Base-by-base conservation (phyloP, 768 basidiomycete genomes). In the Kondoa malvinella region DNA sequence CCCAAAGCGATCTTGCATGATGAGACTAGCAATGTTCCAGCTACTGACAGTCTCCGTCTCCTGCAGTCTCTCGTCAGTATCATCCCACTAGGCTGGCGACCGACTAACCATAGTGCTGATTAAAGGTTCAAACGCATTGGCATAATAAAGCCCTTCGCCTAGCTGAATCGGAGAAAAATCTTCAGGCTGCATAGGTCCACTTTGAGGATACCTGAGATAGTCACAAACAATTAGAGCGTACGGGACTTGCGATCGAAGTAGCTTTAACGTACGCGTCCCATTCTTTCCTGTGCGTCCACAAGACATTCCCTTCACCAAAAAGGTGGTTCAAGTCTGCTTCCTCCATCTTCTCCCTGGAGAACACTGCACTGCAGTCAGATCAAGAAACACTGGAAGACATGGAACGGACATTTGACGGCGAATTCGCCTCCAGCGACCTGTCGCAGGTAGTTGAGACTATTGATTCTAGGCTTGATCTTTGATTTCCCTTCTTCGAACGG, bases 71-170 rank as follows among this genome's bases (percentile, higher is more conserved):
- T 57, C 14, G 27, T n/a, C 26, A 25, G 2, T 31, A 1, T 8
- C 59, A 33, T 64, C 2, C 1, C 0, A 31, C 62, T 31, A n/a
- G 3, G 2, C 21, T 21, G 29, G 66, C 76, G 0, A 88, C 90
- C 77, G 92, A 86, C 0, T 91, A 92, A 96, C 92, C 92, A 96
- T 95, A 3, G 89, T 90, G 16, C 86, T 88, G 59, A 92, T 87
- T 72, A 89, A 83, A 33, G 87, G 86, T 79, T 97, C 94, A 71
- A 95, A 87, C 0, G 88, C 84, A 71, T 92, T 94, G 59, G 91
- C 86, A 73, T 96, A 96, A 79, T 89, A 94, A 57, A 95, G 80
- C 2, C 88, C 87, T 66, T 81, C 79, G 67, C 83, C 86, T 3
- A 91, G 83, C 76, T 84, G 85, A 67, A 94, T 80, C 1, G 89